Percentiles rank a stretch among this genome's conserved stretches.
Conservation (phyloP, 805 yeast species). For the Yamadazyma insecticola region DNA sequence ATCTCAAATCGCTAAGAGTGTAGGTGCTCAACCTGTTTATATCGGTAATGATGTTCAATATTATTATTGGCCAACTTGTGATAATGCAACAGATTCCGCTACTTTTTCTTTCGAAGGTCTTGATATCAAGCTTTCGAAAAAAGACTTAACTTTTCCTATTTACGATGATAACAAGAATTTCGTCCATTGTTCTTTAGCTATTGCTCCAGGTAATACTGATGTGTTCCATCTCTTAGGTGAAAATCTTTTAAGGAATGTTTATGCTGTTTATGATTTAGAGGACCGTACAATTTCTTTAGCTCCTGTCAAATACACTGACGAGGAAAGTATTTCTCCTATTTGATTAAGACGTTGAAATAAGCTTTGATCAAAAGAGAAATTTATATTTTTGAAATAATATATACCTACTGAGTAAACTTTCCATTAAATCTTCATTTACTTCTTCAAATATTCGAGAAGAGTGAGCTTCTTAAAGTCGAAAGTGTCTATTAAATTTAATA, state of each 20-base stretch:
- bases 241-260: constrained; percentile 55
- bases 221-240: constrained; percentile 45
- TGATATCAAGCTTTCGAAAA: constrained; percentile 2
- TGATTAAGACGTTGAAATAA: no score
- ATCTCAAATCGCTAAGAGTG: constrained; percentile 2
- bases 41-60: neutral
- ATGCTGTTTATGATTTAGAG: constrained; percentile 61
- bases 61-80: neutral
- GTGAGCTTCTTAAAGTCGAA: no score
- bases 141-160: constrained; percentile 6
- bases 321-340: no score
- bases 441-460: no score
- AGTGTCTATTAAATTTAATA: no score
- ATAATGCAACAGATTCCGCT: neutral
- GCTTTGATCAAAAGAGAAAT: no score
- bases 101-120: constrained; percentile 6
- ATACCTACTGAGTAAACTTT: no score
- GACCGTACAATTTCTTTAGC: constrained; percentile 50
- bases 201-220: neutral
- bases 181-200: neutral
- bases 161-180: neutral
- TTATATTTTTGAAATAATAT: no score
- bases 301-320: constrained; percentile 18
- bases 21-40: constrained; percentile 2
- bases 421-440: no score